Evolutionary conservation across 2,329 filamentous ascomycete species (phyloP).

Genomic region (Fusarium sp.): DNA sequence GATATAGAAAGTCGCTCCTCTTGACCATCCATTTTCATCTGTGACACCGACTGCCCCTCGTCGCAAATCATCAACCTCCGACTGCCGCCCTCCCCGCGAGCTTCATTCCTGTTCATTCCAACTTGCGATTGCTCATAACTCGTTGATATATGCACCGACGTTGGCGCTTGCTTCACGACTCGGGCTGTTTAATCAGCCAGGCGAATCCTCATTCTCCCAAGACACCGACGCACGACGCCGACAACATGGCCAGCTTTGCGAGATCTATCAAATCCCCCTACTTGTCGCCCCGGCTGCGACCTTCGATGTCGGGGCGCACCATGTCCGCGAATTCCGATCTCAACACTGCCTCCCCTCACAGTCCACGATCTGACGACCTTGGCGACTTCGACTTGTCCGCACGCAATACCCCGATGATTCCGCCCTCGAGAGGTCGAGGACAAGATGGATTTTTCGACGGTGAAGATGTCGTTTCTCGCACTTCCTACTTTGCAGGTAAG

Average conservation of each 20-base stretch:
- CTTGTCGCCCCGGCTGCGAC: conserved; percentile 55
- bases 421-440: conserved; percentile 11
- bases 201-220: conserved; percentile 15
- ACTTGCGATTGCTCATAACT: not conserved
- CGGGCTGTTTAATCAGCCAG: conserved; percentile 32
- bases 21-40: conserved; percentile 17
- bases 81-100: conserved; percentile 7
- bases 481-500: conserved; percentile 30
- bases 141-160: conserved; percentile 33
- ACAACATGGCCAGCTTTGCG: conserved; percentile 58
- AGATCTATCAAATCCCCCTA: conserved; percentile 61
- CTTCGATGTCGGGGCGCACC: conserved; percentile 54
- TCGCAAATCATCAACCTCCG: conserved; percentile 21
- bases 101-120: conserved; percentile 16
- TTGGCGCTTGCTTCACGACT: conserved; percentile 37
- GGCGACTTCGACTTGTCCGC: conserved; percentile 44
- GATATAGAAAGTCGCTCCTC: conserved; percentile 9
- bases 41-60: conserved; percentile 22
- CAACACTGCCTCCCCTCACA: conserved; percentile 37
- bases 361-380: conserved; percentile 45
- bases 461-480: conserved; percentile 26
- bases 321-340: conserved; percentile 59
- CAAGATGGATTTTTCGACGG: conserved; percentile 30
- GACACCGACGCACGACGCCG: conserved; percentile 21
- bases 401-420: conserved; percentile 43